These are phyloP conservation scores for Ceratopteris richardii DNA, from an alignment of 75 land plant genomes.

Conservation along the genomic window DNA sequence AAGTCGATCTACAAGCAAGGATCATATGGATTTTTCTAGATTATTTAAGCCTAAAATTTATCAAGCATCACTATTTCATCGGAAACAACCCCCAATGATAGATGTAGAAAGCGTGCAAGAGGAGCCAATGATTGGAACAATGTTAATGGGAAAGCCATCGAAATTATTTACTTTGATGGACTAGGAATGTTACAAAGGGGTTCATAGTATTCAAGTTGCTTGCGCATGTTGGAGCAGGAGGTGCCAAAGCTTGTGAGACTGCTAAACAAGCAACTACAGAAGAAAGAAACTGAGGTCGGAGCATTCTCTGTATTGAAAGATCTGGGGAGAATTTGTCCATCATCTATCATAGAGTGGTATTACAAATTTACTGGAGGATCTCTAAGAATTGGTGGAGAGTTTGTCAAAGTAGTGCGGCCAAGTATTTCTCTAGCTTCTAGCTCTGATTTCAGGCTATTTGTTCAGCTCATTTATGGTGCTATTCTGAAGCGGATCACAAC, in stretches of 20 bases:
- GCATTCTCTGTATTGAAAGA: conserved; percentile 97
- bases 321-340: conserved; percentile 84
- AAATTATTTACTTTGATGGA: conserved; percentile 88
- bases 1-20: too few species aligned
- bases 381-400: conserved; percentile 92
- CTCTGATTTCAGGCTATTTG: conserved; percentile 70
- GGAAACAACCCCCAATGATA: too few species aligned
- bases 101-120: too few species aligned
- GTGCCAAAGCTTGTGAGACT: conserved; percentile 94
- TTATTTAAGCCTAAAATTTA: too few species aligned
- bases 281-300: conserved; percentile 85
- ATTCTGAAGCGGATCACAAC: conserved; percentile 85
- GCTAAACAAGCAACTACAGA: conserved; percentile 80
- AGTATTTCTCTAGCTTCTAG: conserved; percentile 31
- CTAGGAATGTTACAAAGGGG: conserved; percentile 87
- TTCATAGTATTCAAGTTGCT: conserved; percentile 65
- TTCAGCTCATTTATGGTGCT: conserved; percentile 79
- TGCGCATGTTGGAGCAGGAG: conserved; percentile 81
- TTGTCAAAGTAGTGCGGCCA: conserved; percentile 91
- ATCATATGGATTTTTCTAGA: too few species aligned
- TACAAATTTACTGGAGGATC: conserved; percentile 99
- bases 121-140: too few species aligned
- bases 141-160: too few species aligned
- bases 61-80: too few species aligned
- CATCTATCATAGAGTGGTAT: conserved; percentile 88